Conservation (phyloP, 148 eudicot species). For the Chenopodium formosanum region DNA sequence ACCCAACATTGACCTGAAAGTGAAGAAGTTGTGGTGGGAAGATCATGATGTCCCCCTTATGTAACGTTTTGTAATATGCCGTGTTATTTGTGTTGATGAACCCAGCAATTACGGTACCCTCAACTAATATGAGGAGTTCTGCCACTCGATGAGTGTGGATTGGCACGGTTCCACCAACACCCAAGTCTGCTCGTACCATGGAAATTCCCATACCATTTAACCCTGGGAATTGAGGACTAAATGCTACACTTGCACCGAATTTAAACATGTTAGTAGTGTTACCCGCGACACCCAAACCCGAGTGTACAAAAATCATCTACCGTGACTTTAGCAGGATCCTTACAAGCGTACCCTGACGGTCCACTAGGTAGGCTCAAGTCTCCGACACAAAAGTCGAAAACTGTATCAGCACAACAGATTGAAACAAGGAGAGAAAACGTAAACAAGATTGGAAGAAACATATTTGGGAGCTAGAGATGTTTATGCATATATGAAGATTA, state of each 20-base stretch:
- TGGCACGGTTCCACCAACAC: conserved; percentile 6
- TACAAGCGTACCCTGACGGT: conserved; percentile 13
- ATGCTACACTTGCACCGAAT: not conserved
- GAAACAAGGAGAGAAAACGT: not conserved
- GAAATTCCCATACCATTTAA: conserved; percentile 19
- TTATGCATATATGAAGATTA: not conserved
- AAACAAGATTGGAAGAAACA: not conserved
- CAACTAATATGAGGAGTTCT: not conserved
- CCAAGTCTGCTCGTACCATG: conserved; percentile 10
- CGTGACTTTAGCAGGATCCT: conserved; percentile 13
- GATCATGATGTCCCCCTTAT: conserved; percentile 12
- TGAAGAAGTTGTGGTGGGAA: conserved; percentile 8
- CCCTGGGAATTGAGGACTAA: conserved; percentile 1
- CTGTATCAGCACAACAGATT: not conserved
- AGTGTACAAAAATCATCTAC: conserved; percentile 10
- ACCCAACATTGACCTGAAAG: conserved; percentile 12
- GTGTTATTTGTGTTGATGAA: conserved; percentile 15
- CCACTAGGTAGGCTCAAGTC: conserved; percentile 13
- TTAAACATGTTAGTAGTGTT: conserved; percentile 3
- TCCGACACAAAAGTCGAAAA: conserved; percentile 10
- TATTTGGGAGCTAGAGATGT: not conserved
- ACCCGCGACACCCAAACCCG: not conserved
- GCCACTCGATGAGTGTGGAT: conserved; percentile 20
- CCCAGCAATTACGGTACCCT: conserved; percentile 9
- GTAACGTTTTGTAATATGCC: conserved; percentile 6